Conservation (phyloP, 371 early-diverging fungal species). For the Mortierella sp. region DNA sequence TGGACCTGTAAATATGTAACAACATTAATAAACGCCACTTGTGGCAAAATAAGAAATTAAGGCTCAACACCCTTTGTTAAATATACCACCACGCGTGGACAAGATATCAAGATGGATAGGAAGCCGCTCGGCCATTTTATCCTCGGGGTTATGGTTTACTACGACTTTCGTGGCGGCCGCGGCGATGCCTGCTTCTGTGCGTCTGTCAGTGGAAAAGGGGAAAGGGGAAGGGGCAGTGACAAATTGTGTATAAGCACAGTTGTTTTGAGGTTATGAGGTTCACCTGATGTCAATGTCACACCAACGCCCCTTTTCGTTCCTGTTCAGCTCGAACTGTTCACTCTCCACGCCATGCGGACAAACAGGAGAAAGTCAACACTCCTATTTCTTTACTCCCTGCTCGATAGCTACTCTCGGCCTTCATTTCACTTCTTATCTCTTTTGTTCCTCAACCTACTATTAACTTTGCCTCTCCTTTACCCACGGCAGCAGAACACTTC, state of each 20-base stretch:
- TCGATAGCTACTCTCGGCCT: background rate
- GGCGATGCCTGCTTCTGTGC: background rate
- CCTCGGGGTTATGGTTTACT: background rate
- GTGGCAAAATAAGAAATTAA: background rate
- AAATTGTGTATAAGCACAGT: background rate
- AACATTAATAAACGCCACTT: background rate
- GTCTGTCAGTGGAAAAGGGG: background rate
- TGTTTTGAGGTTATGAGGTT: background rate
- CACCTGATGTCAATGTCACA: constrained; percentile 22
- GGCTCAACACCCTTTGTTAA: no score
- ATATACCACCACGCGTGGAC: background rate
- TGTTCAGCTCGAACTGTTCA: background rate
- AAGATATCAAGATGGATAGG: background rate
- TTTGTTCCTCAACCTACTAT: background rate
- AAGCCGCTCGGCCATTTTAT: background rate
- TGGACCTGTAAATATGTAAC: constrained; percentile 28
- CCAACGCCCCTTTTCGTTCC: background rate
- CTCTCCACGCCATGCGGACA: background rate
- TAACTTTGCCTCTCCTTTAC: background rate
- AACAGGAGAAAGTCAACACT: background rate
- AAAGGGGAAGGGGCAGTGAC: background rate
- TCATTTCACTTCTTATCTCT: background rate
- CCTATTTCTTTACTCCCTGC: background rate
- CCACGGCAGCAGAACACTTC: background rate
- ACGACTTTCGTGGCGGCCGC: background rate